Conservation (phyloP, 352 stramenopile genomes). For the Globisporangium ultimum region DNA sequence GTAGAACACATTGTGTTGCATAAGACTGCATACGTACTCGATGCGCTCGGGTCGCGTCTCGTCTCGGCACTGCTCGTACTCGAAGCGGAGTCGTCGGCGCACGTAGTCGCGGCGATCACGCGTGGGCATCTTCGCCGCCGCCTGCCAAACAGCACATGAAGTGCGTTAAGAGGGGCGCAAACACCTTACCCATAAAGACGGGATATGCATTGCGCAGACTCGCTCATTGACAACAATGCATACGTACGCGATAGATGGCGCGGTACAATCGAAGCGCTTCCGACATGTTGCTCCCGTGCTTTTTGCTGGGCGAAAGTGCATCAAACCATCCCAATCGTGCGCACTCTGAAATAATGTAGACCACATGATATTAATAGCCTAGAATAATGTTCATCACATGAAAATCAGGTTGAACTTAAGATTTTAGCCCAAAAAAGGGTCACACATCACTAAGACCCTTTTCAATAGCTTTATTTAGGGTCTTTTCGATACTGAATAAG, state of each 20-base stretch:
- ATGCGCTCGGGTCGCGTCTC: slow-evolving; percentile 56
- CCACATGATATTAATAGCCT: not conserved
- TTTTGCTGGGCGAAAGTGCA: slow-evolving; percentile 4
- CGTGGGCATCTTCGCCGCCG: slow-evolving; percentile 63
- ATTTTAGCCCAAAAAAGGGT: not conserved
- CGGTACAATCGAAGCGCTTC: slow-evolving; percentile 67
- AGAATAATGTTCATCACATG: not conserved
- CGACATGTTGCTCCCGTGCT: slow-evolving; percentile 10
- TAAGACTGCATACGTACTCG: slow-evolving; percentile 22
- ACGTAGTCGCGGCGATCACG: slow-evolving; percentile 65
- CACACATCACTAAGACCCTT: no score
- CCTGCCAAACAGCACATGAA: slow-evolving; percentile 19
- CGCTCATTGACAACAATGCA: not conserved
- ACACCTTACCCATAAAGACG: no score
- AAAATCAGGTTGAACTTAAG: not conserved
- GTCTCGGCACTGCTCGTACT: slow-evolving; percentile 65
- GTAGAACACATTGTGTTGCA: no score
- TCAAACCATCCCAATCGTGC: not conserved
- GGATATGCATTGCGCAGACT: not conserved
- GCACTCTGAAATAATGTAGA: slow-evolving; percentile 1
- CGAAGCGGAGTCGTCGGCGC: slow-evolving; percentile 54
- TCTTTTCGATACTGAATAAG: no score
- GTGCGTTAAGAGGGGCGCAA: not conserved
- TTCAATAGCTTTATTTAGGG: no score
- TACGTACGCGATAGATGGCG: slow-evolving; percentile 68